A percentile compares a stretch with the other conserved stretches of the same genome.
Conservation (phyloP, 495 filamentous ascomycete species). For the Staphylotrichum longicolle region DNA sequence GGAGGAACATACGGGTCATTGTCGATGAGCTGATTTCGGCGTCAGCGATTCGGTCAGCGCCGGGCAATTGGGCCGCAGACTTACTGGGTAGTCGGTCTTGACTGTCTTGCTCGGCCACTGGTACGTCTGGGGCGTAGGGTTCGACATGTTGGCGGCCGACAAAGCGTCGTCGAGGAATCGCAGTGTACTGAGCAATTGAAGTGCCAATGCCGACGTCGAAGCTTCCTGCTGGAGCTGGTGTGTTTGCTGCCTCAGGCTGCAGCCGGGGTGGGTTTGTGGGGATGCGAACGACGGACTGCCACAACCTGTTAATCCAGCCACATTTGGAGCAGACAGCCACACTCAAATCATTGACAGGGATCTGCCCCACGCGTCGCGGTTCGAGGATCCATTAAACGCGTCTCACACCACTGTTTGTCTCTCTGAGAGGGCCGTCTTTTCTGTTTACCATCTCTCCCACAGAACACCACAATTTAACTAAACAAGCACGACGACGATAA, state of each 20-base stretch:
- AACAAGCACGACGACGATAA: neutral
- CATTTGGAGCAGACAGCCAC: neutral
- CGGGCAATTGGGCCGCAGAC: slow-evolving; percentile 28
- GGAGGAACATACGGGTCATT: slow-evolving; percentile 81
- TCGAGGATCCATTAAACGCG: neutral
- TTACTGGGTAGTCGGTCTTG: slow-evolving; percentile 76
- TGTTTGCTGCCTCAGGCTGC: slow-evolving; percentile 29
- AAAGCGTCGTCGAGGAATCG: slow-evolving; percentile 33
- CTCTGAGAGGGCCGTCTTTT: too few relatives aligned
- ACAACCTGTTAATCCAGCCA: slow-evolving; percentile 1
- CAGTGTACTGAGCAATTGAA: slow-evolving; percentile 23
- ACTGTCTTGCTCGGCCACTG: slow-evolving; percentile 69
- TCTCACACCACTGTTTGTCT: neutral
- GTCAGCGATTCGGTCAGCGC: slow-evolving; percentile 5
- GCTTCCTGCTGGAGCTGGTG: slow-evolving; percentile 25
- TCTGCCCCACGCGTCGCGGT: too few relatives aligned
- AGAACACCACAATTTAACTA: neutral
- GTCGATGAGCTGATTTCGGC: slow-evolving; percentile 77
- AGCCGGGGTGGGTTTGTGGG: neutral
- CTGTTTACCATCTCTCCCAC: neutral
- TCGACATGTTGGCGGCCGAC: slow-evolving; percentile 56
- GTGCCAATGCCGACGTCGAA: slow-evolving; percentile 28
- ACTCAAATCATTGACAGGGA: neutral
- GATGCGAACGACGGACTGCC: neutral
- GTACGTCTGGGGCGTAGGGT: slow-evolving; percentile 55